Evolutionary conservation across 345 rosid species (phyloP).

Genomic region (Odontarrhena argentea): DNA sequence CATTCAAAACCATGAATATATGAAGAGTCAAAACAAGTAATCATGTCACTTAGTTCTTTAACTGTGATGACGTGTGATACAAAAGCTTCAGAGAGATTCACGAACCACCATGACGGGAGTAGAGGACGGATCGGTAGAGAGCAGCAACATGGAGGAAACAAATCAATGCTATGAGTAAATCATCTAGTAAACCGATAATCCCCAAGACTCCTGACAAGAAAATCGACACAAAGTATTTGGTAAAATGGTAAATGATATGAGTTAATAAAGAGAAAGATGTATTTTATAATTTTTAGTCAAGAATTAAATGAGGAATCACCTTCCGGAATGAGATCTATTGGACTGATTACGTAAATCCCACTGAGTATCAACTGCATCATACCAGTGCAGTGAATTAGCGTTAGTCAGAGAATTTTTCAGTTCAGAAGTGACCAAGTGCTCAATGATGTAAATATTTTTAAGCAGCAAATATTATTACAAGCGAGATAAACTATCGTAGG

Average conservation of each 20-base stretch:
- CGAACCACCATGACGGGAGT: conserved; percentile 71
- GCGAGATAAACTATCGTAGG: not conserved
- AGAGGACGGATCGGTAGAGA: conserved; percentile 73
- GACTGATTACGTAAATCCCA: conserved; percentile 67
- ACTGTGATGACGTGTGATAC: conserved; percentile 1
- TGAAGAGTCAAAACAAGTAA: conserved; percentile 13
- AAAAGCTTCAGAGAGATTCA: conserved; percentile 29
- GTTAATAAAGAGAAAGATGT: not conserved
- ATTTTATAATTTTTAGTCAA: not conserved
- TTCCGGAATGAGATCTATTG: conserved; percentile 82
- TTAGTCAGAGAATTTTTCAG: not conserved
- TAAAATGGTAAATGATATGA: not conserved
- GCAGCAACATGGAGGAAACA: conserved; percentile 83
- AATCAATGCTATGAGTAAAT: conserved; percentile 58
- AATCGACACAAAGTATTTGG: not conserved
- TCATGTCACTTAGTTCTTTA: conserved; percentile 10
- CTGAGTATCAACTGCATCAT: conserved; percentile 61
- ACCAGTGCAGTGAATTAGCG: conserved; percentile 1
- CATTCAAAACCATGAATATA: conserved; percentile 18
- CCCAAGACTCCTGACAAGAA: conserved; percentile 59
- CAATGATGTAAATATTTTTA: not conserved
- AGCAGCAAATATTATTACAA: not conserved
- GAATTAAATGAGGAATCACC: conserved; percentile 46
- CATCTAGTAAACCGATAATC: conserved; percentile 72
- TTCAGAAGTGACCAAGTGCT: not conserved